Percentiles rank a stretch among this genome's conserved stretches.
These are phyloP conservation scores for Epichloe aotearoae DNA, from an alignment of 2,329 filamentous ascomycete species.

Conservation along the genomic window DNA sequence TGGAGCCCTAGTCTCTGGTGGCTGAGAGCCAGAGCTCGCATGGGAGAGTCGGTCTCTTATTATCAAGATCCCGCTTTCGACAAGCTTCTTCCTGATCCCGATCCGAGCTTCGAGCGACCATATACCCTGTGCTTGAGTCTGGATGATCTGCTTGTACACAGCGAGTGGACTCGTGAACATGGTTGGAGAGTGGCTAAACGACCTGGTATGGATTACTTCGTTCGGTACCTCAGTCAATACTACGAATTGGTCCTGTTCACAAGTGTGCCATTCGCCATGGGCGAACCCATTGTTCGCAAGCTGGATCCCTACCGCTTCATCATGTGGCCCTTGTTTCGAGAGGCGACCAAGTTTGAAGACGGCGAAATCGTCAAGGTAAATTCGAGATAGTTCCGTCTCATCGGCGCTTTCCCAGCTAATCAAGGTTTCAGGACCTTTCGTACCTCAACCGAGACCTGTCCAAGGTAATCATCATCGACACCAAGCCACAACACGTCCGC, in stretches of 20 bases:
- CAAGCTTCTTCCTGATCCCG: slow-evolving; percentile 74
- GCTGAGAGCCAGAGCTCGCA: slow-evolving; percentile 62
- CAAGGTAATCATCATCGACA: slow-evolving; percentile 92
- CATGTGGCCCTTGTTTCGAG: slow-evolving; percentile 86
- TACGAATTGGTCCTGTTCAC: slow-evolving; percentile 97
- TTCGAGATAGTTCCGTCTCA: background rate
- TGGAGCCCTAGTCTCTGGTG: slow-evolving; percentile 69
- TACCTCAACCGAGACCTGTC: slow-evolving; percentile 93
- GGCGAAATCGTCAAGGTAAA: slow-evolving; percentile 88
- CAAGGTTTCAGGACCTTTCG: slow-evolving; percentile 60
- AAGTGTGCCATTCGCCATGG: slow-evolving; percentile 68
- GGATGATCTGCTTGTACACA: slow-evolving; percentile 89
- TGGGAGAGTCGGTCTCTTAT: slow-evolving; percentile 67
- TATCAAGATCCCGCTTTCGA: slow-evolving; percentile 94
- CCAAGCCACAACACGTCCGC: slow-evolving; percentile 66
- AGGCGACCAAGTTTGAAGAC: slow-evolving; percentile 94
- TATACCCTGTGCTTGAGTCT: slow-evolving; percentile 88
- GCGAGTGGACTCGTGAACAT: slow-evolving; percentile 85
- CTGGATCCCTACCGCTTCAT: slow-evolving; percentile 92
- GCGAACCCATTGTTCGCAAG: slow-evolving; percentile 80
- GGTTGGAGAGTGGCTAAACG: slow-evolving; percentile 94
- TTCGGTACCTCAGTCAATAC: slow-evolving; percentile 93
- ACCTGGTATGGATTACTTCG: slow-evolving; percentile 91
- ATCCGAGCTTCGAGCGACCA: slow-evolving; percentile 68
- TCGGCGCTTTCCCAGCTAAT: background rate